Evolutionary conservation across 1,284 basidiomycete genomes (phyloP), one percentile per base, ranked within the genome.

Genomic region (Moesziomyces parantarcticus): DNA sequence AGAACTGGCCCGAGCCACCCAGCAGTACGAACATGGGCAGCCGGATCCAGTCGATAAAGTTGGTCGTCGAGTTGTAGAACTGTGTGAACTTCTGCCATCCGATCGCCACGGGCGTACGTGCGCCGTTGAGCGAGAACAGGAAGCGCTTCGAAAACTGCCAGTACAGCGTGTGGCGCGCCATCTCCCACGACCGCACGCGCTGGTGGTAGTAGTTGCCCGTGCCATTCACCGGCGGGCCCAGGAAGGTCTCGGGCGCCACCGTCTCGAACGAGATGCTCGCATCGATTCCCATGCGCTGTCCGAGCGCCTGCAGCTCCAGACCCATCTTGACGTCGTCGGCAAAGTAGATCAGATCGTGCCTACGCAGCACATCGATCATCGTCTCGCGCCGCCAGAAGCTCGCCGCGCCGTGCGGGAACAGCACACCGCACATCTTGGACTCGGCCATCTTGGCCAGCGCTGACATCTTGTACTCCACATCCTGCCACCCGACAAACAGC

Each of bases 301-400:
- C 64, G 3, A 67, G 9, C 14, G 64, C 64, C 43, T 67, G 64
- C 3, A 70, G 56, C 42, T 70, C 56, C 13, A 70, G 44, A 20
- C 67, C 67, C 67, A 63, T 70, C 52, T 70, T 70, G 52, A 64
- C 53, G 25, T 70, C 67, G 39, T 70, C 67, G 25, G 67, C 67
- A 47, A 63, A 70, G 45, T 63, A 70, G 41, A 70, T 32, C 9
- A 70, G 50, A 46, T 70, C 67, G 49, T 63, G 60, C 7, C 60
- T 18, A n/a, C 52, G 47, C 7, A 70, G 32, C 18, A 64, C 61
- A 16, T 34, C 21, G 50, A 70, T 58, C 56, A 70, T 58, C 11
- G 67, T 70, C 2, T 64, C 51, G 20, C 67, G 56, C n/a, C 50
- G 48, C 60, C 60, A 70, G 50, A 70, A 70, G 8, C 36, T 44